Evolutionary conservation across 352 stramenopile species (phyloP), one percentile per base, ranked within the genome.

Genomic region (Phytopythium helicoides): DNA sequence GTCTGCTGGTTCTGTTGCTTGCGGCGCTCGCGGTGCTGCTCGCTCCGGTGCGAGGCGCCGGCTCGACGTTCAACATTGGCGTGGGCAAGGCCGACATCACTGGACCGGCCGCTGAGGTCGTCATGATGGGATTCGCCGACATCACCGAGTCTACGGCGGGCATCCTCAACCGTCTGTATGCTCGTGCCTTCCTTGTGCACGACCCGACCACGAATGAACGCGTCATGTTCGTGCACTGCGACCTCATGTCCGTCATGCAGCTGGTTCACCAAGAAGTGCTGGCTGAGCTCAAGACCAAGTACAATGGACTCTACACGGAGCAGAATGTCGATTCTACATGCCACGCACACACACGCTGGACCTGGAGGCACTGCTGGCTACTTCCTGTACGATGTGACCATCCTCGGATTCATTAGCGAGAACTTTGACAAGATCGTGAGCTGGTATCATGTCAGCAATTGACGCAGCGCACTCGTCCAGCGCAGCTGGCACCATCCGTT

Each of bases 111-210:
- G 75, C 68, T 12, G 73, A 87, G 25, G 65, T 87, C 18, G 58
- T 82, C 42, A 83, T 90, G 70, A 78, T 81, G 66, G 82, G 82
- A 10, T 92, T 79, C 42, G 78, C 76, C 28, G 62, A 80, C 52
- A 52, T 59, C 16, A 54, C 45, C 34, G 61, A 93, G 56, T 75
- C 56, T 28, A 55, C 60, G 3, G 64, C 60, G 14, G 82, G 82
- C 6, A 68, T 93, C 21, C 74, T 89, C 56, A 86, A 66, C 52
- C 72, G 80, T 16, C 60, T 89, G 0, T 82, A 81, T 39, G 73
- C 81, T 16, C 70, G 82, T 42, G 80, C 82, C 8, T 91, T 84
- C 58, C 63, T 88, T 6, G 54, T 92, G 26, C 38, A 80, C 37
- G 71, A 85, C 51, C 31, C 36, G n/a, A 49, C 51, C n/a, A 77